Evolutionary conservation across 2,329 filamentous ascomycete species (phyloP).

Genomic region (Coleophoma crateriformis): DNA sequence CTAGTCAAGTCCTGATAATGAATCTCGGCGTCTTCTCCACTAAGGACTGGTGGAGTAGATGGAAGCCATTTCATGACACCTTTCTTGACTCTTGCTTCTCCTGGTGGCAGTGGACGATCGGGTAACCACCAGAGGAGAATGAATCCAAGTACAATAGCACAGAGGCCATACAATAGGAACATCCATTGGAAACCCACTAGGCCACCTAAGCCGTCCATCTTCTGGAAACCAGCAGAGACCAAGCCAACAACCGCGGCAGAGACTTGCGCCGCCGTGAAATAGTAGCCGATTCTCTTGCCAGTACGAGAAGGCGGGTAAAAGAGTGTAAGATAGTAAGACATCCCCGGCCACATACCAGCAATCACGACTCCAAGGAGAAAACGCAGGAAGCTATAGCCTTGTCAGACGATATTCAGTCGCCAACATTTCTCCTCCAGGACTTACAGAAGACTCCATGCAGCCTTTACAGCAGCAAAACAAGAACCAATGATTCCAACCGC

Average conservation of each 20-base stretch:
- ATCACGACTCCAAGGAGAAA: constrained; percentile 83
- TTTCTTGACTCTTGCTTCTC: constrained; percentile 38
- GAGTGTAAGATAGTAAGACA: constrained; percentile 86
- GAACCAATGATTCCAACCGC: constrained; percentile 79
- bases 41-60: constrained; percentile 62
- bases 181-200: constrained; percentile 86
- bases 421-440: constrained; percentile 4
- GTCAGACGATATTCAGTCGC: not conserved
- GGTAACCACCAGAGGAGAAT: constrained; percentile 84
- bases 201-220: constrained; percentile 76
- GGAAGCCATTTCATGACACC: constrained; percentile 63
- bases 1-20: constrained; percentile 80
- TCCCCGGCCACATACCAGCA: constrained; percentile 92
- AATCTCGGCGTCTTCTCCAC: constrained; percentile 69
- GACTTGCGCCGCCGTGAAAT: constrained; percentile 84
- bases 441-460: constrained; percentile 68
- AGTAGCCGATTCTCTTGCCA: constrained; percentile 82
- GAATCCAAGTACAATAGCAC: constrained; percentile 67
- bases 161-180: constrained; percentile 82
- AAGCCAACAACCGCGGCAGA: constrained; percentile 85
- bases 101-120: constrained; percentile 72
- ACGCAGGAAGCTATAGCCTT: constrained; percentile 55
- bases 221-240: constrained; percentile 84
- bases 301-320: constrained; percentile 87
- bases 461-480: constrained; percentile 76